Evolutionary conservation across 176 grass and related monocot species (phyloP).

Genomic region (Triticum dicoccoides): DNA sequence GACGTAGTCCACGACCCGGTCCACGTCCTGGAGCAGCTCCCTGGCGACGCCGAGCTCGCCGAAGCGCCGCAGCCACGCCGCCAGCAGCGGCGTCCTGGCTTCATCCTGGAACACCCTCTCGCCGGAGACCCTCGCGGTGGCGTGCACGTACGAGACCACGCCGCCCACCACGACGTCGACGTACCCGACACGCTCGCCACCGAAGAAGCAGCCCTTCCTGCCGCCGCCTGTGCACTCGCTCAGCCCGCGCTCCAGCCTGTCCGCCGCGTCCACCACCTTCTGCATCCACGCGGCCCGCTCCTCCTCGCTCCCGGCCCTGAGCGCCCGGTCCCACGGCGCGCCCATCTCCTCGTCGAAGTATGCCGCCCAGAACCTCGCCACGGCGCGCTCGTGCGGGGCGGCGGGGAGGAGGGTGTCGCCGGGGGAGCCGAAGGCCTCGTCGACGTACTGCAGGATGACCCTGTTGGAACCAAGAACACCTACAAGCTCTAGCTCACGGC

Average conservation of each 20-base stretch:
- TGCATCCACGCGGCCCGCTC: neutral
- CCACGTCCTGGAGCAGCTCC: conserved; percentile 16
- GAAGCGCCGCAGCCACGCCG: conserved; percentile 40
- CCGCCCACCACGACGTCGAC: conserved; percentile 41
- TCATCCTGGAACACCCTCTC: conserved; percentile 20
- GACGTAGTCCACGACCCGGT: neutral
- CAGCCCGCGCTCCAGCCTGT: conserved; percentile 28
- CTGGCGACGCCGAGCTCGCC: conserved; percentile 15
- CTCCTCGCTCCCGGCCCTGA: neutral
- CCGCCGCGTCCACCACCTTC: neutral
- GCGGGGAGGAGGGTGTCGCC: conserved; percentile 24
- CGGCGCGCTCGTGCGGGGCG: conserved; percentile 32
- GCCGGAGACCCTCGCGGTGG: neutral
- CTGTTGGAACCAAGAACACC: too few relatives aligned
- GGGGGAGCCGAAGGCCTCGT: conserved; percentile 29
- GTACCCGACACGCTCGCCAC: conserved; percentile 43
- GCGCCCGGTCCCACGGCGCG: neutral
- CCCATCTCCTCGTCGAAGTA: conserved; percentile 41
- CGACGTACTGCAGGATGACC: conserved; percentile 51
- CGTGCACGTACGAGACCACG: neutral
- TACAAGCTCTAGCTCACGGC: too few relatives aligned
- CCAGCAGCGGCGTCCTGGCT: conserved; percentile 26
- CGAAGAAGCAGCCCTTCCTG: conserved; percentile 34
- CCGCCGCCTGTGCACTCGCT: conserved; percentile 16
- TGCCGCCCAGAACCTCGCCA: conserved; percentile 30